Conservation (phyloP, 2,329 filamentous ascomycete genomes). For the Fusarium agapanthi region DNA sequence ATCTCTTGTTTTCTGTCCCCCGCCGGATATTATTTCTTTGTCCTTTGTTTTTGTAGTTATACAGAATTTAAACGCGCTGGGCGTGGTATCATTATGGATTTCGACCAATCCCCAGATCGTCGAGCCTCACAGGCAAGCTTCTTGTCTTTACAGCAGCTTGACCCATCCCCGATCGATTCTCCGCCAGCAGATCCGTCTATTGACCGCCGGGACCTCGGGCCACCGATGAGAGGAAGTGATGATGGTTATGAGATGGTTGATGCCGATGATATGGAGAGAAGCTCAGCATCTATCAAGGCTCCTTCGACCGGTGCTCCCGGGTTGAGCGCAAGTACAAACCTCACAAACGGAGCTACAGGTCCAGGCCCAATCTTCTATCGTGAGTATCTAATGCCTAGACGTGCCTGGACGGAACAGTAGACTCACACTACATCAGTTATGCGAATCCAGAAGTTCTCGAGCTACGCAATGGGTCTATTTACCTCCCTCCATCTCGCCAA, state of each 20-base stretch:
- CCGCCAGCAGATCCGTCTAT: conserved; percentile 58
- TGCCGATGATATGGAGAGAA: conserved; percentile 45
- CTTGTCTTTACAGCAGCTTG: conserved; percentile 77
- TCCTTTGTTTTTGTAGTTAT: not conserved
- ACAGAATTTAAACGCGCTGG: conserved; percentile 3
- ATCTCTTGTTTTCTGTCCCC: conserved; percentile 28
- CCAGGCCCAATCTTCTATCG: conserved; percentile 80
- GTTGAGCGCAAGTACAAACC: conserved; percentile 60
- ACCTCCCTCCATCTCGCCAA: conserved; percentile 80
- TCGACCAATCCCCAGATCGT: conserved; percentile 31
- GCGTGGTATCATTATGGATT: conserved; percentile 36
- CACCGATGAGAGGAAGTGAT: conserved; percentile 39
- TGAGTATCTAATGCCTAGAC: conserved; percentile 51
- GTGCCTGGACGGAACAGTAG: not conserved
- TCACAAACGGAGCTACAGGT: conserved; percentile 47
- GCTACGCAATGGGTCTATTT: conserved; percentile 83
- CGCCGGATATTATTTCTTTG: conserved; percentile 17
- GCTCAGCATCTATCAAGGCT: conserved; percentile 47
- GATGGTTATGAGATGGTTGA: conserved; percentile 41
- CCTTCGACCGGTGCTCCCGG: conserved; percentile 60
- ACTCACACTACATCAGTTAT: conserved; percentile 35
- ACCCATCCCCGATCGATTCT: conserved; percentile 79
- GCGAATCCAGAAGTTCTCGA: conserved; percentile 86
- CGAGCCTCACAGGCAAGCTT: conserved; percentile 48
- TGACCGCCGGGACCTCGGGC: conserved; percentile 50